Percentiles rank a stretch among this genome's conserved stretches.
Conservation (phyloP, 805 yeast species). For the Hanseniaspora mollemarum region DNA sequence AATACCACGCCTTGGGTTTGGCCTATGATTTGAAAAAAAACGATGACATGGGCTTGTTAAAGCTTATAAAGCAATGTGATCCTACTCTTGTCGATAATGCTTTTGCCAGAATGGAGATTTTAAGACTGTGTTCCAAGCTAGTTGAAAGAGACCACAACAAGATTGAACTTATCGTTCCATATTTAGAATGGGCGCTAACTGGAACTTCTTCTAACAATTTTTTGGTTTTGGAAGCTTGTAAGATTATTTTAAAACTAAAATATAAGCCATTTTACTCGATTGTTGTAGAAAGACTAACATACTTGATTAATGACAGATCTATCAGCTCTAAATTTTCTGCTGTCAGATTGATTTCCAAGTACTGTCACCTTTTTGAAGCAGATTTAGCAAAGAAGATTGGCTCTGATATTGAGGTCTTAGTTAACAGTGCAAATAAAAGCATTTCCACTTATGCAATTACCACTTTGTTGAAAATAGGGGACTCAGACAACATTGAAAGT, state of each 20-base stretch:
- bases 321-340: slow-evolving; percentile 88
- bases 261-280: slow-evolving; percentile 53
- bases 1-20: slow-evolving; percentile 90
- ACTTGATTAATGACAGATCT: slow-evolving; percentile 74
- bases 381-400: slow-evolving; percentile 72
- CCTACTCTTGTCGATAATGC: slow-evolving; percentile 62
- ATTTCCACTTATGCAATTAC: slow-evolving; percentile 96
- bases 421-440: slow-evolving; percentile 80
- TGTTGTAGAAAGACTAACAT: slow-evolving; percentile 65
- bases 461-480: slow-evolving; percentile 88
- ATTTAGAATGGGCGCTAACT: slow-evolving; percentile 7
- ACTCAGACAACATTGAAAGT: slow-evolving; percentile 77
- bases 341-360: slow-evolving; percentile 73
- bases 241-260: slow-evolving; percentile 36
- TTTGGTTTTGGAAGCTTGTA: slow-evolving; percentile 87
- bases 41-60: slow-evolving; percentile 88
- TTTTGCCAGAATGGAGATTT: slow-evolving; percentile 43
- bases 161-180: slow-evolving; percentile 6
- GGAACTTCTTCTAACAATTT: slow-evolving; percentile 7
- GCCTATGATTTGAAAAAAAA: slow-evolving; percentile 77
- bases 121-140: slow-evolving; percentile 6
- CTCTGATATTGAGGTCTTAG: slow-evolving; percentile 71
- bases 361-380: slow-evolving; percentile 50
- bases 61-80: slow-evolving; percentile 64
- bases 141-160: slow-evolving; percentile 2